Evolutionary conservation across 768 basidiomycete genomes (phyloP), one percentile per base, ranked within the genome.

Genomic region (Amanita rubescens): DNA sequence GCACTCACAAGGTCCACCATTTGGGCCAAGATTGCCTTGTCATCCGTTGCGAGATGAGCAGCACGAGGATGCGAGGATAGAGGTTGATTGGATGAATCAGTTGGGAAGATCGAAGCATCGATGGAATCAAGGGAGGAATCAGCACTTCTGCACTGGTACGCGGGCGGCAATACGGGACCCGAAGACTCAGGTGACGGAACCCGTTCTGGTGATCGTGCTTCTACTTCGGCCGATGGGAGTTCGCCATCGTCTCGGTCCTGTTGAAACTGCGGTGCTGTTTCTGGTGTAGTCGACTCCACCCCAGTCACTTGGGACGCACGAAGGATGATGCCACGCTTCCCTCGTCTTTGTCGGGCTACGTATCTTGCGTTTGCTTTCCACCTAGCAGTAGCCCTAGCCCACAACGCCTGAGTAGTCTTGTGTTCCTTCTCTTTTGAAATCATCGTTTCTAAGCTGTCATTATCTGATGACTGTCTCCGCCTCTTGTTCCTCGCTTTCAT

Each of bases 31-130:
- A 76, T 57, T 0, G 68, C 62, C 62, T 85, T 85, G 64, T 85
- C 84, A 62, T 85, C 84, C 1, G 75, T 82, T 15, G 84, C 82
- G 44, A 85, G 69, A 61, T 85, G 83, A n/a, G 78, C 82, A 15
- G 67, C 67, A 46, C 67, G 67, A 22, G 15, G 44, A 30, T 32
- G 11, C 44, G 30, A 41, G 34, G 20, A 27, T 45, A 42, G 34
- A 10, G 43, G 27, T 0, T 11, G 25, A 32, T 32, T 22, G 5
- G 34, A 49, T 37, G 47, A 48, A 32, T 22, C 3, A 52, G 56
- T 54, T 41, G 49, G 34, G 49, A 11, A 3, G 9, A 27, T n/a
- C 14, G 20, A n/a, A 11, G 27, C 15, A 20, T 15, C 22, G 35
- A n/a, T 38, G 10, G 25, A 5, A 7, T 33, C 46, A 11, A 27